Evolutionary conservation across 148 eudicot genomes (phyloP).

Genomic region (Hydrangea macrophylla): DNA sequence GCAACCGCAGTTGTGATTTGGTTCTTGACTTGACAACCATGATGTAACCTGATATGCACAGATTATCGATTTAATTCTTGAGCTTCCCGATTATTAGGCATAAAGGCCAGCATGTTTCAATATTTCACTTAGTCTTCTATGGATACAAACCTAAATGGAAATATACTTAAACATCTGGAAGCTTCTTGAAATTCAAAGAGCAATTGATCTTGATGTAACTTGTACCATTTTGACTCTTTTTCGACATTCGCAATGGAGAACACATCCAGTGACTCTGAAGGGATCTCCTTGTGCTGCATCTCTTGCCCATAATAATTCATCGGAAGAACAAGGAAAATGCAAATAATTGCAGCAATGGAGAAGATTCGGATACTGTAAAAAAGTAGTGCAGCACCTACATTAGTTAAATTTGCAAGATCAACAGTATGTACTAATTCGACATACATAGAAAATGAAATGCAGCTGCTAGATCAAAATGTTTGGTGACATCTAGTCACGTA

Average conservation of each 20-base stretch:
- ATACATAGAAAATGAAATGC: too few relatives aligned
- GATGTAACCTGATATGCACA: too few relatives aligned
- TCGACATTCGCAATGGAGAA: slow-evolving; percentile 71
- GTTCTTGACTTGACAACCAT: neutral
- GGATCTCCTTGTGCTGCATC: slow-evolving; percentile 40
- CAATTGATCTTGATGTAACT: neutral
- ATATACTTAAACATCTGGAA: neutral
- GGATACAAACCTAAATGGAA: neutral
- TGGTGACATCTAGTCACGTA: too few relatives aligned
- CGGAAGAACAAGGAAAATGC: slow-evolving; percentile 79
- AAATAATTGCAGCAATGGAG: slow-evolving; percentile 68
- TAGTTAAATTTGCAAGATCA: slow-evolving; percentile 6
- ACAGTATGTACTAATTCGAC: neutral
- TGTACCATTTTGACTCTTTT: slow-evolving; percentile 77
- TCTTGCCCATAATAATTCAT: slow-evolving; percentile 76
- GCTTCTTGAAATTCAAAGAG: neutral
- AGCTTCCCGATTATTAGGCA: neutral
- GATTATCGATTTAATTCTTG: neutral
- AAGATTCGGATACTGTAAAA: slow-evolving; percentile 74
- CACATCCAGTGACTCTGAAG: slow-evolving; percentile 53
- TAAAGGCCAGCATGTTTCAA: neutral
- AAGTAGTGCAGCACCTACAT: slow-evolving; percentile 19
- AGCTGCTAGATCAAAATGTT: neutral
- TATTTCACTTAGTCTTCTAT: neutral
- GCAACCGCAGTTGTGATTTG: too few relatives aligned